phyloP scores from a whole-genome alignment of 1,284 basidiomycete species.

The Ustilago xerochloae region DNA sequence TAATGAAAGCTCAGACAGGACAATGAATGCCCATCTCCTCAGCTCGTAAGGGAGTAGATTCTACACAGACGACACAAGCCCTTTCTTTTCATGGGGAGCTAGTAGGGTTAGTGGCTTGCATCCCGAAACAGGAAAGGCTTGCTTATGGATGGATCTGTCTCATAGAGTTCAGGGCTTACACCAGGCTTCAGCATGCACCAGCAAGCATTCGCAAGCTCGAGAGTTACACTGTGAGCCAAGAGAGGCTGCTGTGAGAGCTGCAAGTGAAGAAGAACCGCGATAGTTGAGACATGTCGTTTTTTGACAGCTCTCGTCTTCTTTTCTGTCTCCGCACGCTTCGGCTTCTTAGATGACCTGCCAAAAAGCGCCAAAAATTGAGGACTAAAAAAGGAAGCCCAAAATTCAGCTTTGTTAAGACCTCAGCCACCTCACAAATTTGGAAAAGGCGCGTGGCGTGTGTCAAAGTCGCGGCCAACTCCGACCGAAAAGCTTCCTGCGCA shows the following conservation, averaged over 20 bases:
- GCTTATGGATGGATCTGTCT: neutral
- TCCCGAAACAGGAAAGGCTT: constrained; percentile 11
- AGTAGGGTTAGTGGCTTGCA: constrained; percentile 4
- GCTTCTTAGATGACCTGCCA: neutral
- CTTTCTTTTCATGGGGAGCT: neutral
- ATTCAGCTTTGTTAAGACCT: neutral
- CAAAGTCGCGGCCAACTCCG: neutral
- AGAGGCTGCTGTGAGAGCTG: too few species aligned
- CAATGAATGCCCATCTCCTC: too few species aligned
- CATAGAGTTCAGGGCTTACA: constrained; percentile 13
- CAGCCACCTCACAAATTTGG: neutral
- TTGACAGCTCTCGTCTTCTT: constrained; percentile 19
- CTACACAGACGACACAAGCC: constrained; percentile 10
- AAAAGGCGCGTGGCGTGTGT: neutral
- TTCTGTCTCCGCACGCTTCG: neutral
- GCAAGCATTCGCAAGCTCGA: neutral
- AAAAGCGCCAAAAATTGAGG: neutral
- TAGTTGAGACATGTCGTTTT: constrained; percentile 24
- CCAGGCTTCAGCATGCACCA: neutral
- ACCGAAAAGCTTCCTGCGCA: neutral
- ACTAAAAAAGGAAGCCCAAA: neutral
- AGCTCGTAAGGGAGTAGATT: constrained; percentile 24
- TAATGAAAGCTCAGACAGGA: too few species aligned
- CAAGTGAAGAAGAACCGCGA: too few species aligned
- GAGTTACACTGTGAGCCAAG: neutral